A percentile compares a stretch with the other conserved stretches of the same genome.
phyloP scores from a whole-genome alignment of 768 basidiomycete genomes.

The Amanita inopinata region DNA sequence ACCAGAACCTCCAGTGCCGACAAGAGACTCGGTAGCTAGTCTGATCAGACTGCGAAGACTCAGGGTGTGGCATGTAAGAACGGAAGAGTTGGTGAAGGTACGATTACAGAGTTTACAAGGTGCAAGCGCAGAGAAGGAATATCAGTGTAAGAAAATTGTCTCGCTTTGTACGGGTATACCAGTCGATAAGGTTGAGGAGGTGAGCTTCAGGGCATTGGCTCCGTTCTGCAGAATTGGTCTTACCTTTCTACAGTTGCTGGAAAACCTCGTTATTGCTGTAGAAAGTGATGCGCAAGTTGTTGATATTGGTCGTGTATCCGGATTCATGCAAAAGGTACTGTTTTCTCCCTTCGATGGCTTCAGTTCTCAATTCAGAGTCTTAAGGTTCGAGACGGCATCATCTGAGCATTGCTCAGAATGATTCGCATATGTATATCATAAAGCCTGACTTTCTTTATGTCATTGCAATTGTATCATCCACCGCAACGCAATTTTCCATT shows the following conservation, averaged over 20 bases:
- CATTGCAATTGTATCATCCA: constrained; percentile 24
- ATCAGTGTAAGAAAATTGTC: constrained; percentile 87
- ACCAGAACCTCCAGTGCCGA: constrained; percentile 63
- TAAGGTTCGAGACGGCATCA: constrained; percentile 55
- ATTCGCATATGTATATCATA: constrained; percentile 13
- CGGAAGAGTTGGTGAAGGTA: constrained; percentile 64
- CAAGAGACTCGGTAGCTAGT: constrained; percentile 43
- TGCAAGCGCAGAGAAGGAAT: constrained; percentile 80
- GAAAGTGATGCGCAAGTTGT: constrained; percentile 80
- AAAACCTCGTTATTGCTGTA: constrained; percentile 75
- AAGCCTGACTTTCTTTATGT: constrained; percentile 7
- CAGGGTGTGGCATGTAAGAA: constrained; percentile 74
- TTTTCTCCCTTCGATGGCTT: background rate
- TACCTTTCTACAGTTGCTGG: constrained; percentile 54
- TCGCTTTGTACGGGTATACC: constrained; percentile 82
- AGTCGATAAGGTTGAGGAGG: constrained; percentile 83
- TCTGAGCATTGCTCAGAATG: constrained; percentile 18
- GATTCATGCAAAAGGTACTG: constrained; percentile 82
- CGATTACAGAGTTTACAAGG: constrained; percentile 65
- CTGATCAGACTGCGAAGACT: constrained; percentile 68
- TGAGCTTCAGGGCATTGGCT: constrained; percentile 29
- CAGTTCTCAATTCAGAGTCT: background rate
- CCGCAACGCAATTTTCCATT: constrained; percentile 11
- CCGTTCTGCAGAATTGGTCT: constrained; percentile 12
- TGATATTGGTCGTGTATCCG: constrained; percentile 78